Base-by-base conservation (phyloP, 306 rosid genomes). In the Cicer cuneatum region DNA sequence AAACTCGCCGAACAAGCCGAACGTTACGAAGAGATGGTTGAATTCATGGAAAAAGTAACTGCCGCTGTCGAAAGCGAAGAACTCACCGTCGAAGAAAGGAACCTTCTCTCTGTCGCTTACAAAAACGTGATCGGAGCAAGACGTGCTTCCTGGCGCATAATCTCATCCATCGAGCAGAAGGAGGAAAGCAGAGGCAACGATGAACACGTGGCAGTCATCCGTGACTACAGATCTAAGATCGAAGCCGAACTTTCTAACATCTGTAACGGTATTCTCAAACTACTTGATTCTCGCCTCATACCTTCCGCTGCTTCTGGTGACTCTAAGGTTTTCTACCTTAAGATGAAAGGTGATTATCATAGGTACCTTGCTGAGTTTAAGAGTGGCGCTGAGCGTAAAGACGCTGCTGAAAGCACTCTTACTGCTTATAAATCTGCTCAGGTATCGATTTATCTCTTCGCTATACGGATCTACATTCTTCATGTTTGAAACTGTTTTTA, bases 21-120 rank as follows among this genome's bases (percentile, higher is more conserved):
- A 89, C 99, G 99, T 59, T 94, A 94, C 75, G 99, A 94, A 67
- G 99, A 94, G 85, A 94, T 94, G 99, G 99, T 94, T 15, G 98
- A 94, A 83, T 94, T 92, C 85, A 93, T 94, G 93, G 99, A 94
- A 86, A 94, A 94, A 77, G 97, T 94, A 71, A 83, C 99, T 8
- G 87, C 90, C 77, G 7, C 95, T 77, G 48, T 86, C 1, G 99
- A 92, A 15, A 81, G 53, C 81, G 98, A 91, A 39, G 99, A 94
- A 18, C 96, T 94, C 52, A 75, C 96, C 7, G 96, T 94, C 2
- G 98, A 94, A 78, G 99, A 94, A 86, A 74, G 99, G 0, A 94
- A 94, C 73, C 96, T 94, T 7, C 96, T 94, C 58, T 94, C 99
- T 16, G 99, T 94, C 7, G 98, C 98, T 4, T 94, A 95, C 86